Conservation (phyloP, 306 rosid species). For the Trifolium repens region DNA sequence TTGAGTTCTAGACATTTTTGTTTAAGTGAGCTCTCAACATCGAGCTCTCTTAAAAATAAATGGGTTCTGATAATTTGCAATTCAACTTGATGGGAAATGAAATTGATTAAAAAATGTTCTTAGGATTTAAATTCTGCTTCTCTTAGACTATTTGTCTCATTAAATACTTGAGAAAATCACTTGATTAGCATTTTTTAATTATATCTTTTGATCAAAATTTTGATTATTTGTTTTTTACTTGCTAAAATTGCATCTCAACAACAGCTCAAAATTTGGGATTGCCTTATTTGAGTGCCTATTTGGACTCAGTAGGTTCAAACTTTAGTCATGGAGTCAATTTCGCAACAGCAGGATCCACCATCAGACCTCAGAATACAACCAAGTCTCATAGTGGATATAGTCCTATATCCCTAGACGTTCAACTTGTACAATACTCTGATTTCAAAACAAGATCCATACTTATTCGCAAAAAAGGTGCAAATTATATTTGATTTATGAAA, state of each 20-base stretch:
- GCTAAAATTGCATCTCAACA: slow-evolving; percentile 32
- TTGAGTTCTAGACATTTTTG: no score
- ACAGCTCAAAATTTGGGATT: slow-evolving; percentile 61
- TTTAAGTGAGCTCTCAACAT: no score
- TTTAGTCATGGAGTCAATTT: slow-evolving; percentile 75
- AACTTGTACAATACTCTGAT: slow-evolving; percentile 58
- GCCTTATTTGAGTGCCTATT: slow-evolving; percentile 66
- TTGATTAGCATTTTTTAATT: no score
- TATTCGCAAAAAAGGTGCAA: slow-evolving; percentile 48
- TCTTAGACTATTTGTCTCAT: no score
- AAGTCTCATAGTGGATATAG: slow-evolving; percentile 70
- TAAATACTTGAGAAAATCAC: no score
- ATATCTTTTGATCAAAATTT: not conserved
- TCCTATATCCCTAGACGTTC: slow-evolving; percentile 72
- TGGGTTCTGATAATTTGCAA: no score
- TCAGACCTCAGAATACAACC: slow-evolving; percentile 69
- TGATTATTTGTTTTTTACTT: not conserved
- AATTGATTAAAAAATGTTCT: no score
- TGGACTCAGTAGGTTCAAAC: slow-evolving; percentile 75
- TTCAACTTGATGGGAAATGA: no score
- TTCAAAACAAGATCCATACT: slow-evolving; percentile 58
- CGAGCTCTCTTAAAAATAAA: no score
- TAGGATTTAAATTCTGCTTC: no score
- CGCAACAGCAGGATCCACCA: slow-evolving; percentile 80
- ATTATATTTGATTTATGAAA: not conserved